Evolutionary conservation across 2,329 filamentous ascomycete genomes (phyloP), one percentile per base, ranked within the genome.

Genomic region (Calonectria multiphialidica): DNA sequence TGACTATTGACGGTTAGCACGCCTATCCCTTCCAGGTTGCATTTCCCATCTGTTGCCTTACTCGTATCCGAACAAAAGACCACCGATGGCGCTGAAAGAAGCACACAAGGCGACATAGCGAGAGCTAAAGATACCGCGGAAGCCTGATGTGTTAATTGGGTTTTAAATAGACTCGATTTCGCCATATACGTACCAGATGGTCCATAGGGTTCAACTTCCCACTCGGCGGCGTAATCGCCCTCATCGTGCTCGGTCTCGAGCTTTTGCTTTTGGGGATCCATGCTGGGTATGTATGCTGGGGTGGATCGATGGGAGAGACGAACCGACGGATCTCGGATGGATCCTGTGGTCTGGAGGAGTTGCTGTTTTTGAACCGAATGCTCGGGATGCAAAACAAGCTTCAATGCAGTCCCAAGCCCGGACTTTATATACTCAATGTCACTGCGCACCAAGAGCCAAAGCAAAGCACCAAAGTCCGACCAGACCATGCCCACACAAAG

Each of bases 41-140:
- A 5, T 28, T 44, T 28, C 13, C n/a, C 42, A 3, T 8, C 30
- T 25, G 1, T 57, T 18, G 13, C 21, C 71, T 45, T 69, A 77
- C 71, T 81, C 80, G 53, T 81, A 81, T 30, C 80, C 80, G 30
- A 87, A 86, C 7, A 87, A 81, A 13, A 86, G 79, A 25, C 84
- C 84, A 15, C 84, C 84, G 12, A 85, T 80, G 23, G 83, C 79
- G 35, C 78, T 79, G 62, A 83, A 83, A 5, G 79, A 76, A 1
- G 82, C 82, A 68, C 81, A 82, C 6, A 81, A 59, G 25, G 79
- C 77, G 15, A 84, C 82, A 66, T 83, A 83, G 33, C 75, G 80
- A 28, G 78, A 82, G 8, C 74, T 68, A 37, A 81, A 78, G 49
- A 83, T 81, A 3, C 82, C 82, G 5, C 75, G 74, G 72, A 83